A percentile compares a stretch with the other conserved stretches of the same genome.
phyloP scores from a whole-genome alignment of 768 basidiomycete species.

The Amanita brunnescens region DNA sequence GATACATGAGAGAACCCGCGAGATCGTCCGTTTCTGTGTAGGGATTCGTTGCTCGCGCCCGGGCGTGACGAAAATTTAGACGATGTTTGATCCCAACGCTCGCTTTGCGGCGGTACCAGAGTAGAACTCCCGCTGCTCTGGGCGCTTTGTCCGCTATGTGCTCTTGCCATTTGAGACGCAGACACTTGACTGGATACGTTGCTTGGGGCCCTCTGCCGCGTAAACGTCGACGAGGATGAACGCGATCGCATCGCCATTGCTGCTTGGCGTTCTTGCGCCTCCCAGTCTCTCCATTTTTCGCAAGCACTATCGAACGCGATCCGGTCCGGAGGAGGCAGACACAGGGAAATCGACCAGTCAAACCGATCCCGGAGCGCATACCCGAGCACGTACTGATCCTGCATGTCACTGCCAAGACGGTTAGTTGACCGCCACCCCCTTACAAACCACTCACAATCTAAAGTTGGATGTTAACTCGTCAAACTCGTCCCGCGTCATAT shows the following conservation, averaged over 20 bases:
- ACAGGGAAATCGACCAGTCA: conserved; percentile 34
- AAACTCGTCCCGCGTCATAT: conserved; percentile 53
- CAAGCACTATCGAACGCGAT: conserved; percentile 51
- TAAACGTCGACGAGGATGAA: neutral
- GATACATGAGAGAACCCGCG: conserved; percentile 11
- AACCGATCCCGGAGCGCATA: conserved; percentile 39
- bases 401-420: conserved; percentile 47
- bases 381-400: conserved; percentile 43
- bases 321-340: conserved; percentile 37
- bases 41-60: neutral
- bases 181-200: neutral
- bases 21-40: conserved; percentile 2
- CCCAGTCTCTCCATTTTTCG: conserved; percentile 46
- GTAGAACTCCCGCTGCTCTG: neutral
- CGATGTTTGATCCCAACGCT: neutral
- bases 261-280: conserved; percentile 20
- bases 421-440: neutral
- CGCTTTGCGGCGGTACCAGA: neutral
- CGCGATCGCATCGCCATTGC: neutral
- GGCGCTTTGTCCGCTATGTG: neutral
- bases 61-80: neutral
- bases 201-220: neutral
- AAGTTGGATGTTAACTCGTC: conserved; percentile 49
- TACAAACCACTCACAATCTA: conserved; percentile 42
- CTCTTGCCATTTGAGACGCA: neutral